Evolutionary conservation across 2,329 filamentous ascomycete species (phyloP), one percentile per base, ranked within the genome.

Genomic region (Pseudogymnoascus sp.): DNA sequence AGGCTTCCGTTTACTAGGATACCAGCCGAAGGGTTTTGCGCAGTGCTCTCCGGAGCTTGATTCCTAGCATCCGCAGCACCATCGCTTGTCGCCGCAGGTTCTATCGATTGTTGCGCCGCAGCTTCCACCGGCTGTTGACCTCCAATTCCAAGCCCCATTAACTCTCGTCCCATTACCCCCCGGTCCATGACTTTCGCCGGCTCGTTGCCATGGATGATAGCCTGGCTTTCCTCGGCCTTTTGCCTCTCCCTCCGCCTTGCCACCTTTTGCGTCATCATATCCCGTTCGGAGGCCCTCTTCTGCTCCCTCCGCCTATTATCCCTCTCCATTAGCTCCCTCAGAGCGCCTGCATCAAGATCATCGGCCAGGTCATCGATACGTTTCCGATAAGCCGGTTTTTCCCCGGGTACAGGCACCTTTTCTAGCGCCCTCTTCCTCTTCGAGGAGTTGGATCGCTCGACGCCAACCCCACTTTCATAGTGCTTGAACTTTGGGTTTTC

Each of bases 281-380:
- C 86, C 66, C 86, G 84, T 21, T 93, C 88, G 38, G 82, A 81
- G 64, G 83, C 79, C 62, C 82, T 84, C 75, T 90, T 93, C 72
- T 86, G 86, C 68, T 96, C 90, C 67, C 83, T 86, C 64, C 95
- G 84, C 70, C 93, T 85, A 68, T 88, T 83, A 71, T 99, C 95
- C 65, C 95, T 82, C 70, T 99, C 95, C 84, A 99, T 88, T 31
- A 97, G 80, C 72, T 96, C 90, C 64, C 93, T 84, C 40, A 99
- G 75, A 69, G 91, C 93, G 61, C 88, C 85, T 3, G 95, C 89
- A 75, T 91, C 91, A 62, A 99, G 80, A 64, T 90, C 88, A 72
- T 97, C 90, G 21, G 92, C 95, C 50, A 97, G 76, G 75, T 89
- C 77, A 76, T 90, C 76, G 72, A 89, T 76, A 70, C 85, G 76